phyloP scores from a whole-genome alignment of 2,329 filamentous ascomycete species.

The Hymenoscyphus repandus region DNA sequence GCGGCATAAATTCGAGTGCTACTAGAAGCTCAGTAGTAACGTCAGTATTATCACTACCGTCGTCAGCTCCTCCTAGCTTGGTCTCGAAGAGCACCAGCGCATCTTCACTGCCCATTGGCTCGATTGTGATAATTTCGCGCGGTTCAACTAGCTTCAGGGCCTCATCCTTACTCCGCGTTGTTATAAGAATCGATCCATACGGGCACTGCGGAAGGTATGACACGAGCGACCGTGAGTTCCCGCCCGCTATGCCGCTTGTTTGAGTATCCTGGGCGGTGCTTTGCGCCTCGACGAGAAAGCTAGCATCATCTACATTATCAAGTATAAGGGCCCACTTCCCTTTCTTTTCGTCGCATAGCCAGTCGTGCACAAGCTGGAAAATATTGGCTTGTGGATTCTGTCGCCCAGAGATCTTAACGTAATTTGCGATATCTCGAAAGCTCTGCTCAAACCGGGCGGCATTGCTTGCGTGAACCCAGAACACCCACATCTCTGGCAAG shows the following conservation, averaged over 20 bases:
- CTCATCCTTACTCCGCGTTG: conserved; percentile 18
- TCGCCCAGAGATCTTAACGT: conserved; percentile 28
- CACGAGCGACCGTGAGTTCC: conserved; percentile 11
- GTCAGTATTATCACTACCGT: neutral
- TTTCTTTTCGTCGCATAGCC: conserved; percentile 22
- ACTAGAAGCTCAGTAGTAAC: conserved; percentile 12
- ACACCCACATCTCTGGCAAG: conserved; percentile 31
- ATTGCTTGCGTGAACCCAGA: conserved; percentile 36
- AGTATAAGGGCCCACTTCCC: conserved; percentile 34
- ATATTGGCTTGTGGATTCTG: conserved; percentile 31
- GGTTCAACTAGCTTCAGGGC: conserved; percentile 20
- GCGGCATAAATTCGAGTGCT: conserved; percentile 28
- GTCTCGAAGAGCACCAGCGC: conserved; percentile 30
- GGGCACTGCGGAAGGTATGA: conserved; percentile 19
- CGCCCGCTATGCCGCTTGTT: conserved; percentile 8
- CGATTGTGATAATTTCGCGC: conserved; percentile 24
- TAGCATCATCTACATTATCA: conserved; percentile 34
- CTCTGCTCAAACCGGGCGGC: conserved; percentile 32
- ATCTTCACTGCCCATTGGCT: conserved; percentile 26
- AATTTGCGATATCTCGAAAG: conserved; percentile 33
- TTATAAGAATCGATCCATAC: conserved; percentile 25
- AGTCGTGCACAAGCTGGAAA: conserved; percentile 30
- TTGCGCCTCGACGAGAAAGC: conserved; percentile 19
- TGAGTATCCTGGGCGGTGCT: conserved; percentile 10
- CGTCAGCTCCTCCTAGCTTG: conserved; percentile 20